phyloP scores from a whole-genome alignment of 768 basidiomycete species.

The Sistotremastrum niveocremeum region DNA sequence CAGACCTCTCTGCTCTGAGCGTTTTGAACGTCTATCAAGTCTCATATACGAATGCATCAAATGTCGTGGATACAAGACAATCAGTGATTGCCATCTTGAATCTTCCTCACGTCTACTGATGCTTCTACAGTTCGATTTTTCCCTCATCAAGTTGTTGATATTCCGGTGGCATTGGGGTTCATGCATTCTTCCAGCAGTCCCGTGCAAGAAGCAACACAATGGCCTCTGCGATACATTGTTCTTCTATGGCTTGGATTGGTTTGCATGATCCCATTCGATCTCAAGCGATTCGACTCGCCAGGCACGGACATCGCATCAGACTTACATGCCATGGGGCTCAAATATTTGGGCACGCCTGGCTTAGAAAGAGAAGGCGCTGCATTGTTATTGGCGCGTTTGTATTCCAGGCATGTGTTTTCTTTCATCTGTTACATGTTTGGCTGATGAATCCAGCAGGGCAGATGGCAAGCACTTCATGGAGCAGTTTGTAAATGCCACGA shows the following conservation, averaged over 20 bases:
- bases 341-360: conserved; percentile 51
- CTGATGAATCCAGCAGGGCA: too few species aligned
- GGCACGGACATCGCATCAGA: conserved; percentile 24
- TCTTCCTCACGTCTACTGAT: conserved; percentile 9
- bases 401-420: conserved; percentile 45
- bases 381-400: conserved; percentile 67
- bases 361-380: conserved; percentile 79
- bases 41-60: conserved; percentile 76
- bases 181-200: conserved; percentile 35
- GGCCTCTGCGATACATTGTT: conserved; percentile 74
- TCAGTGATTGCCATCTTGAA: conserved; percentile 44
- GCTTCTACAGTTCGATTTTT: conserved; percentile 67
- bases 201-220: conserved; percentile 32
- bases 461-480: too few species aligned
- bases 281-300: conserved; percentile 64
- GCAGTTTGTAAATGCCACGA: too few species aligned
- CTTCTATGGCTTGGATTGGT: conserved; percentile 92
- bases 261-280: conserved; percentile 85
- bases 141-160: conserved; percentile 79
- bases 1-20: conserved; percentile 18
- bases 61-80: conserved; percentile 80
- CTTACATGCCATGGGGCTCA: too few species aligned
- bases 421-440: too few species aligned
- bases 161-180: conserved; percentile 60
- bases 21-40: conserved; percentile 38